These are phyloP conservation scores for Jacaranda mimosifolia DNA, from an alignment of 257 asterid species.

Conservation along the genomic window DNA sequence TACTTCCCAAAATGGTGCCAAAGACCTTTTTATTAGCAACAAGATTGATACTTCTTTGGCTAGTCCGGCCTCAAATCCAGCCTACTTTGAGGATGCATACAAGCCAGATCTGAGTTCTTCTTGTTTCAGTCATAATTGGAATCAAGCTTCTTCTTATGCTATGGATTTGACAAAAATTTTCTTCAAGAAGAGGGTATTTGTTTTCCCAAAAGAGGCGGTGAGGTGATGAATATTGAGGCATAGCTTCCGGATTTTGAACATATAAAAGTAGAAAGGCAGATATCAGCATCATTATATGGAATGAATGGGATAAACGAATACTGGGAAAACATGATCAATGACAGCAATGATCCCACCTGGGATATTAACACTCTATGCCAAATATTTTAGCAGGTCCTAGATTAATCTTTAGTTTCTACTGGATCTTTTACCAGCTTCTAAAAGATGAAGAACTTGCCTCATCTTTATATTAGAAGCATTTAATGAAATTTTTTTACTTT, in stretches of 20 bases:
- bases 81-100: constrained; percentile 49
- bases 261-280: constrained; percentile 78
- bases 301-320: constrained; percentile 70
- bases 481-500: no score
- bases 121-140: constrained; percentile 31
- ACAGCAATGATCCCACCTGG: constrained; percentile 61
- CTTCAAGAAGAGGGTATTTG: constrained; percentile 39
- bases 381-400: constrained; percentile 48
- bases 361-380: constrained; percentile 67
- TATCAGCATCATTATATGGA: constrained; percentile 75
- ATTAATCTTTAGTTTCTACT: no score
- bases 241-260: constrained; percentile 59
- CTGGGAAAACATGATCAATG: constrained; percentile 63
- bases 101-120: constrained; percentile 69
- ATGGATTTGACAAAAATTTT: constrained; percentile 40
- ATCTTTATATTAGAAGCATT: no score
- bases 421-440: no score
- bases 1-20: constrained; percentile 22
- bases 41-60: no score
- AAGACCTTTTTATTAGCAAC: not conserved
- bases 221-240: constrained; percentile 27
- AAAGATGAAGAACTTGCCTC: no score
- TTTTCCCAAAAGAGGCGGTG: constrained; percentile 30
- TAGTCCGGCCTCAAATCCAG: not conserved
- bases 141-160: constrained; percentile 25